Conservation (phyloP, 768 basidiomycete species). For the Tubosaeta sp. region DNA sequence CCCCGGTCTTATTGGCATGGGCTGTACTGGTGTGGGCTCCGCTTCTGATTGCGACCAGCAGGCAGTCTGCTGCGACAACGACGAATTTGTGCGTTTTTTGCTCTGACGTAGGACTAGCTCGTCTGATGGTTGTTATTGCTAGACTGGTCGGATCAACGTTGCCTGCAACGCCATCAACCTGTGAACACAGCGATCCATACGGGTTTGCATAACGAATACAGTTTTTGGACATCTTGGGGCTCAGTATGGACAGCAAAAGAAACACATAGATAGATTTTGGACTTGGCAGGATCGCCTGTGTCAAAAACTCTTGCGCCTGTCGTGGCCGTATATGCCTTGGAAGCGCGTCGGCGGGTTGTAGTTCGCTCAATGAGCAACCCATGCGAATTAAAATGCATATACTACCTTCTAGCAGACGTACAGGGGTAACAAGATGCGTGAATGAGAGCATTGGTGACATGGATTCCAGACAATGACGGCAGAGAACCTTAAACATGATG, state of each 20-base stretch:
- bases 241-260: not conserved
- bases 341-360: not conserved
- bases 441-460: conserved; percentile 7
- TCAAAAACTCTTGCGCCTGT: not conserved
- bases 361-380: not conserved
- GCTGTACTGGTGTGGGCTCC: not conserved
- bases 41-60: not conserved
- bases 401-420: not conserved
- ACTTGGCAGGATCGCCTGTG: not conserved
- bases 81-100: not conserved
- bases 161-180: conserved; percentile 9
- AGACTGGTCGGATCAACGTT: conserved; percentile 1
- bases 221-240: conserved; percentile 1
- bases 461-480: not conserved
- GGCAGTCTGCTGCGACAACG: conserved; percentile 11
- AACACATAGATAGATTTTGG: not conserved
- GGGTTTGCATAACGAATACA: not conserved
- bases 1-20: not conserved
- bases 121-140: not conserved
- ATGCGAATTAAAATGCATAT: not conserved
- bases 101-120: not conserved
- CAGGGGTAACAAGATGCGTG: conserved; percentile 1
- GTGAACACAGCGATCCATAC: not conserved
- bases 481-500: not conserved
- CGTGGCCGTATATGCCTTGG: not conserved